These are phyloP conservation scores for Neocatenulostroma microsporum DNA, from an alignment of 2,329 filamentous ascomycete species.

Conservation along the genomic window DNA sequence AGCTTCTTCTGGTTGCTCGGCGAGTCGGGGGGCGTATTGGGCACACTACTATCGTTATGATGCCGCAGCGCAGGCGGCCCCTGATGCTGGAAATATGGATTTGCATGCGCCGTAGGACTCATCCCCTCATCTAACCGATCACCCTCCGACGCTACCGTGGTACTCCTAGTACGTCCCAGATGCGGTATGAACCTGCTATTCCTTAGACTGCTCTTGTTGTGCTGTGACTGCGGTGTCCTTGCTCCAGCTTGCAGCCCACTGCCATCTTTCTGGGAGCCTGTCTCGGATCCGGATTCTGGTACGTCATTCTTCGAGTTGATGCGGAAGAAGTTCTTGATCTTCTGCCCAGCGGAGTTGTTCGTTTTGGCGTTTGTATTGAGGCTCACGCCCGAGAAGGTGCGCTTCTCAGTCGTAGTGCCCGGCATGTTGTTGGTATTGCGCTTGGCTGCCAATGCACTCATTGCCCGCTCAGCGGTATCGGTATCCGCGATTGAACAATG, in stretches of 20 bases:
- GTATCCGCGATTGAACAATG: neutral
- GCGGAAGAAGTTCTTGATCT: constrained; percentile 63
- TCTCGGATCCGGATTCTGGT: constrained; percentile 28
- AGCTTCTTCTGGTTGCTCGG: constrained; percentile 65
- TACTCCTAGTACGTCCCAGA: constrained; percentile 78
- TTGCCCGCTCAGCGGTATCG: constrained; percentile 1
- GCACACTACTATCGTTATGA: constrained; percentile 88
- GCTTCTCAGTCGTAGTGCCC: constrained; percentile 27
- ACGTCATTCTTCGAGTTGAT: constrained; percentile 46
- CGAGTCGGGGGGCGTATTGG: constrained; percentile 85
- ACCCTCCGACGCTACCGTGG: constrained; percentile 87
- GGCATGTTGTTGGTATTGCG: constrained; percentile 18
- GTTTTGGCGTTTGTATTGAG: constrained; percentile 39
- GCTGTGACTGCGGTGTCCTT: constrained; percentile 48
- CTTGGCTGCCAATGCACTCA: constrained; percentile 10
- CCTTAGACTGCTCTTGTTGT: constrained; percentile 53
- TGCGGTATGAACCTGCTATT: constrained; percentile 84
- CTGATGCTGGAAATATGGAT: constrained; percentile 96
- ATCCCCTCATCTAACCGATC: constrained; percentile 80
- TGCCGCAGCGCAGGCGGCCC: constrained; percentile 88
- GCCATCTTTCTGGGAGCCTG: constrained; percentile 22
- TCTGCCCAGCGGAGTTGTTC: constrained; percentile 48
- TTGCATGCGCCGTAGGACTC: constrained; percentile 87
- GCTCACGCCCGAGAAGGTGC: constrained; percentile 42
- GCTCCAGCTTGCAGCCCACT: constrained; percentile 40